Base-by-base conservation (phyloP, 805 yeast species). In the Ogataea methylovora region DNA sequence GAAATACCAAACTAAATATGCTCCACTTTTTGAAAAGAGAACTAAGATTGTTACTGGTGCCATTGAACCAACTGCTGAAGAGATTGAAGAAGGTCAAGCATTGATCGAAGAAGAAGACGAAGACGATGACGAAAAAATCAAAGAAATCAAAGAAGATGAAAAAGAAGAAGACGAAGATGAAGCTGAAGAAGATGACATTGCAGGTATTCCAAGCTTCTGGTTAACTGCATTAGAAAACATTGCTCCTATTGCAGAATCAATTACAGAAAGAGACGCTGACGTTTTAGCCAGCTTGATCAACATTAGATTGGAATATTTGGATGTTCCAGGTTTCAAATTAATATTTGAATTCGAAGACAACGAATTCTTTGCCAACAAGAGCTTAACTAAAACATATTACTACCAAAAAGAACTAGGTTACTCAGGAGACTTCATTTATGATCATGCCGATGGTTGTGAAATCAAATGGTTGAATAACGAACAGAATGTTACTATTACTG, bases 121-220 rank as follows among this genome's bases (percentile, higher is more conserved):
- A 8, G 69, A 62, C 8, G 69, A 58, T 9, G 65, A 61, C 11
- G 65, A 54, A 4, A 58, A 55, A 8, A 59, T 51, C 7, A 61
- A 56, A 4, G 71, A 60, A 5, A 73, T 63, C 5, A 65, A 56
- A 8, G 60, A 50, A 15, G 58, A 52, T 10, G 54, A 53, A 8
- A 56, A 49, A n/a, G 61, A 51, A 14, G 60, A 50, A 14, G 56
- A 49, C 12, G 57, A 49, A 13, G 55, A 42, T 9, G 51, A 43
- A n/a, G 52, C 45, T 17, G 34, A 40, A 13, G 39, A 43, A 21
- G 67, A 58, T 21, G 65, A 59, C 15, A 61, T 67, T 32, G 68
- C 67, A 41, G 98, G 98, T 43, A 75, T 92, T 46, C 97, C 98
- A 38, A 78, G 83, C 32, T 92, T 92, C 69, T 92, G 98, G 98